Percentiles rank a stretch among this genome's conserved stretches.
Evolutionary conservation across 169 alveolate species (phyloP).

Genomic region (Cryptosporidium parvum): DNA sequence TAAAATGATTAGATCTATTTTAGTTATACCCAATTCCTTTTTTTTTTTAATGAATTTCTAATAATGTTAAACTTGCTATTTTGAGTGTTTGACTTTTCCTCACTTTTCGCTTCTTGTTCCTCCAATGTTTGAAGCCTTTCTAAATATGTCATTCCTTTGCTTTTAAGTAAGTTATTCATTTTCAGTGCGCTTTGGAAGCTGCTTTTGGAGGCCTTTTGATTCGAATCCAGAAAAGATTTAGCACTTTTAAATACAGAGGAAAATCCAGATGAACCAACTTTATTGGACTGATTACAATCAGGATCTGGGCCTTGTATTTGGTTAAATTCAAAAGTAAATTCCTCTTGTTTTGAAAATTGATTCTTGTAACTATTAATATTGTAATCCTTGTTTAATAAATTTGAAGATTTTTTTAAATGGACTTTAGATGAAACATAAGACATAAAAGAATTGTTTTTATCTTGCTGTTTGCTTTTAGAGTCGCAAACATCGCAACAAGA

Average conservation of each 20-base stretch:
- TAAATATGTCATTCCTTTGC: conserved; percentile 3
- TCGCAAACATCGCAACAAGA: conserved; percentile 71
- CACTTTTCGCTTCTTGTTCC: conserved; percentile 26
- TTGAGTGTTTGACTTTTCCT: neutral
- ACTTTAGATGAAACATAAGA: conserved; percentile 12
- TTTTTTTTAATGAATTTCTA: conserved; percentile 35
- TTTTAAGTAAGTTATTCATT: conserved; percentile 33
- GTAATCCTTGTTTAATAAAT: neutral
- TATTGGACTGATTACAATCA: neutral
- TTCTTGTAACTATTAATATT: neutral
- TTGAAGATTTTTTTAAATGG: neutral
- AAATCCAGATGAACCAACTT: neutral
- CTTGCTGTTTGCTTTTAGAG: conserved; percentile 1
- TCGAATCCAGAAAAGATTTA: neutral
- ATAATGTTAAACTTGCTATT: conserved; percentile 13
- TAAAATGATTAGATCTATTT: conserved; percentile 1
- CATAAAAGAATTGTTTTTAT: neutral
- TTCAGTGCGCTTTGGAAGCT: conserved; percentile 24
- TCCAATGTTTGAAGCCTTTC: conserved; percentile 54
- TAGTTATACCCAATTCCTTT: conserved; percentile 13
- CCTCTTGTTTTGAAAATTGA: neutral
- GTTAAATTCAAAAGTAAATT: conserved; percentile 8
- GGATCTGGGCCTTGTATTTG: neutral
- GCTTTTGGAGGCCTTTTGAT: neutral
- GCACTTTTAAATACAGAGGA: conserved; percentile 38